These are phyloP conservation scores for Trichoderma orchidacearum DNA, from an alignment of 495 filamentous ascomycete genomes.

Conservation along the genomic window DNA sequence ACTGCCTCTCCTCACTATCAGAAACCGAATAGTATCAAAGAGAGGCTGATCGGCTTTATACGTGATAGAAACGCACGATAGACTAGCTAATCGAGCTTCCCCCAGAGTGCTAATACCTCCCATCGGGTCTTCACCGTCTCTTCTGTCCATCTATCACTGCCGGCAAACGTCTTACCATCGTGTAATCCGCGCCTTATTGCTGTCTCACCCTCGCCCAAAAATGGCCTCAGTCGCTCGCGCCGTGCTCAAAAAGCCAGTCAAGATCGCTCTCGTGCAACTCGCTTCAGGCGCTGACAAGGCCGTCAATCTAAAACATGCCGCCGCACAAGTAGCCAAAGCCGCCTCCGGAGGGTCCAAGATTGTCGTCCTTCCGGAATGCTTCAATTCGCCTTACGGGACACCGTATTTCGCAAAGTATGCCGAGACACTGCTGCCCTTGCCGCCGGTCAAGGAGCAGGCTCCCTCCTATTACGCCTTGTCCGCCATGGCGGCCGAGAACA, in stretches of 20 bases:
- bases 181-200: too few species aligned
- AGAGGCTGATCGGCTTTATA: too few species aligned
- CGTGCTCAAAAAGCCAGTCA: constrained; percentile 56
- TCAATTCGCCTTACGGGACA: constrained; percentile 94
- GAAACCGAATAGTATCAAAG: too few species aligned
- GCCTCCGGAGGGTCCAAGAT: constrained; percentile 59
- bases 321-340: constrained; percentile 71
- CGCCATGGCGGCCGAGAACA: constrained; percentile 59
- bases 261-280: constrained; percentile 72
- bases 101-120: too few species aligned
- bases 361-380: constrained; percentile 72
- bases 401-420: constrained; percentile 86
- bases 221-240: constrained; percentile 17
- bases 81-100: too few species aligned
- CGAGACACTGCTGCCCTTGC: constrained; percentile 69
- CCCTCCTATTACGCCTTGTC: constrained; percentile 80
- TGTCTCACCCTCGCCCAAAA: not conserved
- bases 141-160: too few species aligned
- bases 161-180: too few species aligned
- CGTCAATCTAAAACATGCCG: constrained; percentile 69
- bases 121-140: too few species aligned
- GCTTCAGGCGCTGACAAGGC: constrained; percentile 71
- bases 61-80: too few species aligned
- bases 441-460: constrained; percentile 52
- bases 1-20: too few species aligned